Evolutionary conservation across 1,284 basidiomycete species (phyloP), one percentile per base, ranked within the genome.

Genomic region (Wallemia ichthyophaga): DNA sequence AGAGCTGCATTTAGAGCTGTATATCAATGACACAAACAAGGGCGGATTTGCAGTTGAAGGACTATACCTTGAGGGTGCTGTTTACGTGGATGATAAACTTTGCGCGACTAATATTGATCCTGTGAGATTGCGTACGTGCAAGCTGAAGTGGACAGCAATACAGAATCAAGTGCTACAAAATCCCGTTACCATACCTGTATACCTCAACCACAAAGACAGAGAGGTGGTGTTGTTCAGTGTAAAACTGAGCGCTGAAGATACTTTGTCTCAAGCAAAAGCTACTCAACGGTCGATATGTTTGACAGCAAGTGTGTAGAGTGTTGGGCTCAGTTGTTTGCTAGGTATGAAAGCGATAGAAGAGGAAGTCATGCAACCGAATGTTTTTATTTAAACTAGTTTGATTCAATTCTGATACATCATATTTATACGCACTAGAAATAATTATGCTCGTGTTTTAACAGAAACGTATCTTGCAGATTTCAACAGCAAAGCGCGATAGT

Each of bases 141-240:
- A 85, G 66, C 73, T 94, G 55, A 68, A 69, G 7, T 78, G 82
- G 48, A 76, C 71, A 1, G 67, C 66, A 5, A 64, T 65, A 2
- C 63, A 67, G 31, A 60, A 57, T n/a, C 25, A 32, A 62, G 58
- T 63, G 59, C 62, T 64, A 62, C 58, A 66, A 61, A 27, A 63
- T 63, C 25, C 73, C 72, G 83, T 87, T 66, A 85, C 82, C 64
- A 71, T 95, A 24, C 88, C 89, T 0, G 83, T 95, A 32, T 95
- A 94, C 69, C 76, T 94, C 67, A 92, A 95, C 25, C 9, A 2
- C 70, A 76, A 77, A 62, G 89, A 94, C 69, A 78, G 89, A 48
- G 83, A 79, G 66, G 83, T 87, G 66, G 82, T 91, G 54, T 71
- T 95, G 64, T 94, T 94, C 72, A 85, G 83, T 0, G 78, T 86